Evolutionary conservation across 371 early-diverging fungal genomes (phyloP).

Genomic region (Zychaea mexicana): DNA sequence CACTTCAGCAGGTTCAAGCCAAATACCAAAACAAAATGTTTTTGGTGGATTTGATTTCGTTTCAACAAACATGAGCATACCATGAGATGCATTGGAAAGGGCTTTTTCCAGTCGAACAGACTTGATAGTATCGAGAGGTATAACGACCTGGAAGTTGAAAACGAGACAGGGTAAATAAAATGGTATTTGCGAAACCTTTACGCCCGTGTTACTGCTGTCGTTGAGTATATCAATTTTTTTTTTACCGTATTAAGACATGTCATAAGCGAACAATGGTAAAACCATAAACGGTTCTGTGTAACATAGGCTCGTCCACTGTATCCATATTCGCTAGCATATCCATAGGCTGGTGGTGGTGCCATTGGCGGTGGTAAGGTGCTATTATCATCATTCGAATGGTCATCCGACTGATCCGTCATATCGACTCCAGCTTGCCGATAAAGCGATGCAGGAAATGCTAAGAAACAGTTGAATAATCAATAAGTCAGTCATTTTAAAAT

Average conservation of each 20-base stretch:
- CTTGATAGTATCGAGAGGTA: conserved; percentile 36
- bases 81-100: conserved; percentile 20
- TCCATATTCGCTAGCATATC: conserved; percentile 19
- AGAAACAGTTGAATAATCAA: not conserved
- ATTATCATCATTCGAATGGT: conserved; percentile 1
- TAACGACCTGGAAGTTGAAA: conserved; percentile 21
- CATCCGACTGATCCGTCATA: not conserved
- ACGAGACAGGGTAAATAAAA: not conserved
- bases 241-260: conserved; percentile 41
- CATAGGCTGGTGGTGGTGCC: not conserved
- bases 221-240: too few species aligned
- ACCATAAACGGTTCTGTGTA: conserved; percentile 43
- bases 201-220: not conserved
- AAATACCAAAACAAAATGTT: conserved; percentile 33
- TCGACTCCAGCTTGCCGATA: conserved; percentile 21
- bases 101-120: conserved; percentile 27
- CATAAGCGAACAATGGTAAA: conserved; percentile 44
- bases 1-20: conserved; percentile 34
- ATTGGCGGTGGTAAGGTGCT: not conserved
- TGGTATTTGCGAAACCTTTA: not conserved
- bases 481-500: not conserved
- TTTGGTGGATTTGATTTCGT: conserved; percentile 4
- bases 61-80: conserved; percentile 29
- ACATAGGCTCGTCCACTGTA: conserved; percentile 37
- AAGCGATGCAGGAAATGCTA: conserved; percentile 36